A percentile compares a stretch with the other conserved stretches of the same genome.
These are phyloP conservation scores for Pichia sp. DNA, from an alignment of 1,139 yeast genomes.

Conservation along the genomic window DNA sequence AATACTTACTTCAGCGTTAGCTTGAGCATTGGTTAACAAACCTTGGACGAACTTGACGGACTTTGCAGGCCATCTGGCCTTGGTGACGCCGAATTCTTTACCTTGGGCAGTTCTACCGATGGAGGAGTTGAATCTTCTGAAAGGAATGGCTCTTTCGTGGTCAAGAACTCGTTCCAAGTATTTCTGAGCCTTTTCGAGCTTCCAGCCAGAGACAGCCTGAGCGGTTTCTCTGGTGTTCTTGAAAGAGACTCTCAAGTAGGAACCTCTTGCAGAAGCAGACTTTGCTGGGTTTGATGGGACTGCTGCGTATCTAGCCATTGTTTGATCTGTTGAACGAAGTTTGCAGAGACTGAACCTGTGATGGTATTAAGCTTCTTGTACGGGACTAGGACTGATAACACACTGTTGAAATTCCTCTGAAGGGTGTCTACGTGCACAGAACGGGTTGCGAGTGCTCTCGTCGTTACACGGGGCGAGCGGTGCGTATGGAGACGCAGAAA, in stretches of 20 bases:
- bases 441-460: neutral
- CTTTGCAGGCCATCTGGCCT: slow-evolving; percentile 99
- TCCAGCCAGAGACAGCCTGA: slow-evolving; percentile 98
- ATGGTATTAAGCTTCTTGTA: too few relatives aligned
- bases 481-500: neutral
- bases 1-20: slow-evolving; percentile 83
- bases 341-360: neutral
- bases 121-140: slow-evolving; percentile 95
- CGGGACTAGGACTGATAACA: too few relatives aligned
- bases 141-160: slow-evolving; percentile 99
- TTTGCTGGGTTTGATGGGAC: slow-evolving; percentile 99
- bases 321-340: slow-evolving; percentile 14
- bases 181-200: slow-evolving; percentile 89
- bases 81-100: slow-evolving; percentile 99
- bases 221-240: slow-evolving; percentile 99
- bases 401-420: too few relatives aligned
- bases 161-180: slow-evolving; percentile 96
- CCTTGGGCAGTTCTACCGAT: slow-evolving; percentile 99
- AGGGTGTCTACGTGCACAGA: neutral
- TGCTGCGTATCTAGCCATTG: slow-evolving; percentile 96
- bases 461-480: neutral
- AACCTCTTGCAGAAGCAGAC: slow-evolving; percentile 99
- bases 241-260: slow-evolving; percentile 98
- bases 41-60: slow-evolving; percentile 94
- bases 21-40: slow-evolving; percentile 94